A percentile compares a stretch with the other conserved stretches of the same genome.
phyloP scores from a whole-genome alignment of 805 yeast species.

The Nakazawaea populi region DNA sequence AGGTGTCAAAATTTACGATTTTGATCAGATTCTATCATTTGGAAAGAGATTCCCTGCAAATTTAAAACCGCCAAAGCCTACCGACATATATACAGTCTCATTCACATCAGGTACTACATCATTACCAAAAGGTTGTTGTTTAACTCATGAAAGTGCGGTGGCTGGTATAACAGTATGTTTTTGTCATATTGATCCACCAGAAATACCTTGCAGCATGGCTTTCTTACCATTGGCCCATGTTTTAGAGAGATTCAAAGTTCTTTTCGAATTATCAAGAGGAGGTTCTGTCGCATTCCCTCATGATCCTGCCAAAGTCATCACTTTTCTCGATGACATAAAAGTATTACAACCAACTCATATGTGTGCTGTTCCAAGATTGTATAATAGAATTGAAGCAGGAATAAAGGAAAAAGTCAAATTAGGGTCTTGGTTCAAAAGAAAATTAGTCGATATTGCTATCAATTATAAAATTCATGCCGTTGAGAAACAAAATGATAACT shows the following conservation, averaged over 20 bases:
- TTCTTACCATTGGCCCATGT: conserved; percentile 59
- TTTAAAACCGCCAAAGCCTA: conserved; percentile 42
- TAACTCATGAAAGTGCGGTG: conserved; percentile 45
- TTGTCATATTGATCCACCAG: conserved; percentile 25
- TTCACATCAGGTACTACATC: conserved; percentile 79
- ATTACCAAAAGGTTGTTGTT: conserved; percentile 65
- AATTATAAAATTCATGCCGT: conserved; percentile 6
- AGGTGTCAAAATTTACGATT: conserved; percentile 18
- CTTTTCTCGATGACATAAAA: conserved; percentile 53
- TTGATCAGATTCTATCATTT: conserved; percentile 25
- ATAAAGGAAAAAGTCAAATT: conserved; percentile 39
- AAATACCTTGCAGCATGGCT: conserved; percentile 26
- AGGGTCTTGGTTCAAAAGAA: conserved; percentile 18
- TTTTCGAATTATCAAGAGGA: conserved; percentile 1
- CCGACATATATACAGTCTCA: conserved; percentile 52
- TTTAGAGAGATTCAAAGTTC: conserved; percentile 36
- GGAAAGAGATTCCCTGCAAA: conserved; percentile 25
- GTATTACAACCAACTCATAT: conserved; percentile 47
- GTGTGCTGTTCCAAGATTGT: conserved; percentile 61
- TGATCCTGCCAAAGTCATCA: conserved; percentile 26
- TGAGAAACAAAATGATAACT: conserved; percentile 10
- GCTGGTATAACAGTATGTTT: conserved; percentile 34
- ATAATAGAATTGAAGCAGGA: conserved; percentile 57
- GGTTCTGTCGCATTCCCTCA: conserved; percentile 47
- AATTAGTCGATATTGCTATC: conserved; percentile 13